These are phyloP conservation scores for Podospora tetraspora DNA, from an alignment of 495 filamentous ascomycete species.

Conservation along the genomic window DNA sequence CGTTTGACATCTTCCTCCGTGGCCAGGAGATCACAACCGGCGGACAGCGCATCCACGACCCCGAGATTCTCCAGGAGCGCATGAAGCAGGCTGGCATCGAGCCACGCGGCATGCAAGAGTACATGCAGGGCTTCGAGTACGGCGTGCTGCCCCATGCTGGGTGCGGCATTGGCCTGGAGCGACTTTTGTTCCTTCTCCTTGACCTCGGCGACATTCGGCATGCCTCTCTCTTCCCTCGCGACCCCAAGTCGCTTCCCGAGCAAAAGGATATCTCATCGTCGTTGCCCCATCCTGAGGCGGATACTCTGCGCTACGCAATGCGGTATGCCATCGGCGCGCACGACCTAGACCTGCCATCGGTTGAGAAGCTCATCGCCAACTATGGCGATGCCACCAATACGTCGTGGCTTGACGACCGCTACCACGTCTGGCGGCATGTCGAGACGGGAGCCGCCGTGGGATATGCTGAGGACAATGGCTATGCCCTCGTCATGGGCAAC, in stretches of 20 bases:
- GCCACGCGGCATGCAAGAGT: conserved; percentile 73
- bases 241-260: conserved; percentile 72
- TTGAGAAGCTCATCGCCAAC: conserved; percentile 80
- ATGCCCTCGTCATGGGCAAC: conserved; percentile 73
- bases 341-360: conserved; percentile 55
- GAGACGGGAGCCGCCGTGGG: conserved; percentile 72
- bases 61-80: conserved; percentile 64
- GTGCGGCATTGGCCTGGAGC: conserved; percentile 84
- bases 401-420: conserved; percentile 78
- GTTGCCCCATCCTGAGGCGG: conserved; percentile 72
- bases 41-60: conserved; percentile 85
- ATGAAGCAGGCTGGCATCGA: conserved; percentile 74
- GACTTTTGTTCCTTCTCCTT: conserved; percentile 76
- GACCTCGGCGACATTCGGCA: conserved; percentile 84
- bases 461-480: conserved; percentile 66
- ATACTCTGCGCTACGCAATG: conserved; percentile 57
- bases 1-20: conserved; percentile 92
- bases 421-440: conserved; percentile 73
- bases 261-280: conserved; percentile 41
- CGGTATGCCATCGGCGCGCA: conserved; percentile 31
- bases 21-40: conserved; percentile 91
- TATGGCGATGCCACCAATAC: conserved; percentile 87
- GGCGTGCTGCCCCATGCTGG: conserved; percentile 87
- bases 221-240: conserved; percentile 76
- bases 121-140: conserved; percentile 81